Evolutionary conservation across 202 grass and related monocot species (phyloP).

Genomic region (Dendrocalamus latiflorus): DNA sequence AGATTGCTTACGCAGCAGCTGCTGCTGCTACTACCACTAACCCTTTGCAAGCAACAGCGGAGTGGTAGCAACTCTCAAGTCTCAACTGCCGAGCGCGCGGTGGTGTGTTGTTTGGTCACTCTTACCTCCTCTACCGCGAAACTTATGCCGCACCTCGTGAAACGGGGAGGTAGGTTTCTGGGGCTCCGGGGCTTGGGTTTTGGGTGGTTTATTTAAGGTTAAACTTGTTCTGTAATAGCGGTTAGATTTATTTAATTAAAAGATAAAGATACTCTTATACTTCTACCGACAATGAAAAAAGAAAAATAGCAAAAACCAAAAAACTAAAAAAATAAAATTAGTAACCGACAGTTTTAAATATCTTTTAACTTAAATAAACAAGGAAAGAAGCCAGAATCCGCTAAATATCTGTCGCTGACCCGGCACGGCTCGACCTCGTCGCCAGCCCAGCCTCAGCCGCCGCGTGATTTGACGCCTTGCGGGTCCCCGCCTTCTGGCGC

Average conservation of each 20-base stretch:
- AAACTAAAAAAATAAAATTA: too few species aligned
- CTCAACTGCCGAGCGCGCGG: conserved; percentile 18
- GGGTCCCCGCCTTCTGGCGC: neutral
- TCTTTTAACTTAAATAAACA: too few species aligned
- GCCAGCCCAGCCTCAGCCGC: conserved; percentile 25
- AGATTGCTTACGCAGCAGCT: too few species aligned
- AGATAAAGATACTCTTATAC: too few species aligned
- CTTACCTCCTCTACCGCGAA: too few species aligned
- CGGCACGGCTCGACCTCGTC: conserved; percentile 6
- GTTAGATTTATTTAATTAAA: too few species aligned
- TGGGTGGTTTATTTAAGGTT: conserved; percentile 9
- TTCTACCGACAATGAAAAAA: too few species aligned
- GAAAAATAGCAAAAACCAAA: too few species aligned
- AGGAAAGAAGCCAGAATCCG: too few species aligned
- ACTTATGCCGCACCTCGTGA: conserved; percentile 35
- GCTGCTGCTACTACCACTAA: too few species aligned
- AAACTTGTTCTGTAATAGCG: too few species aligned
- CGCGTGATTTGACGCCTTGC: conserved; percentile 56
- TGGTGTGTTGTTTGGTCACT: neutral
- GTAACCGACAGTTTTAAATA: too few species aligned
- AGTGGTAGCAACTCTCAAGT: neutral
- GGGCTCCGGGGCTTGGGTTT: neutral
- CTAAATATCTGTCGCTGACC: conserved; percentile 57
- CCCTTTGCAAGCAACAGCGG: neutral
- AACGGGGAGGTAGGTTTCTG: neutral